phyloP scores from a whole-genome alignment of 2,329 filamentous ascomycete species.

The Cercospora zeina region DNA sequence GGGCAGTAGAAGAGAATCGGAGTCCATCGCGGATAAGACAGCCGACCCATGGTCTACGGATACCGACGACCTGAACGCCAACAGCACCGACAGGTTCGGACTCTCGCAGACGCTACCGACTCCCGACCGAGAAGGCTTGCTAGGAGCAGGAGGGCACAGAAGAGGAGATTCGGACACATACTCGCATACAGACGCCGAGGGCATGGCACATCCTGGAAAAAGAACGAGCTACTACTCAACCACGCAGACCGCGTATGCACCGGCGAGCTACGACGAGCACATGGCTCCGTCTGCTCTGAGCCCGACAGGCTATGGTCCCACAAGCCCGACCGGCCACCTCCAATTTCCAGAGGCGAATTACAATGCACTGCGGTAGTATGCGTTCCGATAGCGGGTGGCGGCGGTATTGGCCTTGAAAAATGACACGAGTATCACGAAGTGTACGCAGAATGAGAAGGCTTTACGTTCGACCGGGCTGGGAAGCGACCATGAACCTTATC shows the following conservation, averaged over 20 bases:
- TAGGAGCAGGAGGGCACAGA: slow-evolving; percentile 17
- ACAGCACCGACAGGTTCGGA: slow-evolving; percentile 20
- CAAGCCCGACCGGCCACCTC: slow-evolving; percentile 23
- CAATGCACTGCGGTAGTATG: slow-evolving; percentile 22
- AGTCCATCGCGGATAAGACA: slow-evolving; percentile 42
- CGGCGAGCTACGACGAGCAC: slow-evolving; percentile 22
- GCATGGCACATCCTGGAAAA: slow-evolving; percentile 26
- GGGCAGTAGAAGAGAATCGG: slow-evolving; percentile 24
- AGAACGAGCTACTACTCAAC: slow-evolving; percentile 24
- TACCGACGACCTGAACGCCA: slow-evolving; percentile 40
- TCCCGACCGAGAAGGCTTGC: slow-evolving; percentile 23
- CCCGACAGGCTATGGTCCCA: slow-evolving; percentile 22
- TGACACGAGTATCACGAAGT: slow-evolving; percentile 8
- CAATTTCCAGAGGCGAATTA: slow-evolving; percentile 34
- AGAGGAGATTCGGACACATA: slow-evolving; percentile 18
- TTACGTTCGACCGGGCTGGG: background rate
- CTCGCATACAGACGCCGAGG: slow-evolving; percentile 18
- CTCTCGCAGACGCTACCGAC: slow-evolving; percentile 19
- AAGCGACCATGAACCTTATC: slow-evolving; percentile 7
- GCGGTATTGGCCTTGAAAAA: background rate
- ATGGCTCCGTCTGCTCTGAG: slow-evolving; percentile 29
- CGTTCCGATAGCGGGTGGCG: slow-evolving; percentile 14
- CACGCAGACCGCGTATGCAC: slow-evolving; percentile 18
- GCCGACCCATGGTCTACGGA: slow-evolving; percentile 50
- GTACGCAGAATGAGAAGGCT: slow-evolving; percentile 1